These are phyloP conservation scores for Omphalotus olearius DNA, from an alignment of 1,284 basidiomycete species.

Conservation along the genomic window DNA sequence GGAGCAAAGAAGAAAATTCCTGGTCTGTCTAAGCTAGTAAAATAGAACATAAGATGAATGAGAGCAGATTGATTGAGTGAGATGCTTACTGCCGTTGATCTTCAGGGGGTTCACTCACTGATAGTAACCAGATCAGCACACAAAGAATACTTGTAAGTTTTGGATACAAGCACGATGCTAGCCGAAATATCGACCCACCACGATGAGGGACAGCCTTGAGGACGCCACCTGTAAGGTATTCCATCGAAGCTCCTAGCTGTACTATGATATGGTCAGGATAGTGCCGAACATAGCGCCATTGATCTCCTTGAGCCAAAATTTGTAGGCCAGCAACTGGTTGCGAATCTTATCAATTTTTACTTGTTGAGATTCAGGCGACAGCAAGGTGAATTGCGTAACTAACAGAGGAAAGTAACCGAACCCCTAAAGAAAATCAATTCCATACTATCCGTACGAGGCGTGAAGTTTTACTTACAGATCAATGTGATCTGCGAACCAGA, in stretches of 20 bases:
- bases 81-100: conserved; percentile 16
- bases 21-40: conserved; percentile 13
- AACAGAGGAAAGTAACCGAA: conserved; percentile 10
- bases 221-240: conserved; percentile 40
- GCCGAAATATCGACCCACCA: conserved; percentile 6
- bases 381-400: not conserved
- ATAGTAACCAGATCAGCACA: not conserved
- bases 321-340: conserved; percentile 18
- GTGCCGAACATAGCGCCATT: conserved; percentile 16
- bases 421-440: not conserved
- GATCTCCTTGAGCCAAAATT: conserved; percentile 10
- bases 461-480: conserved; percentile 13
- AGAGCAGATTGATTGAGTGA: not conserved
- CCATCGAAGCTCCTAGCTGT: conserved; percentile 38
- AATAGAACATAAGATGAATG: not conserved
- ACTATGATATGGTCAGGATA: conserved; percentile 22
- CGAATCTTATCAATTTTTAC: conserved; percentile 10
- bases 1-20: conserved; percentile 18
- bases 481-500: conserved; percentile 16
- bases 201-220: conserved; percentile 25
- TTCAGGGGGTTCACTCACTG: conserved; percentile 16
- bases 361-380: not conserved
- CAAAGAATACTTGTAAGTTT: not conserved
- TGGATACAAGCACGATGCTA: not conserved
- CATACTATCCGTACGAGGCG: not conserved